These are phyloP conservation scores for Centrapalus pauciflorus DNA, from an alignment of 129 eudicot genomes.

Conservation along the genomic window DNA sequence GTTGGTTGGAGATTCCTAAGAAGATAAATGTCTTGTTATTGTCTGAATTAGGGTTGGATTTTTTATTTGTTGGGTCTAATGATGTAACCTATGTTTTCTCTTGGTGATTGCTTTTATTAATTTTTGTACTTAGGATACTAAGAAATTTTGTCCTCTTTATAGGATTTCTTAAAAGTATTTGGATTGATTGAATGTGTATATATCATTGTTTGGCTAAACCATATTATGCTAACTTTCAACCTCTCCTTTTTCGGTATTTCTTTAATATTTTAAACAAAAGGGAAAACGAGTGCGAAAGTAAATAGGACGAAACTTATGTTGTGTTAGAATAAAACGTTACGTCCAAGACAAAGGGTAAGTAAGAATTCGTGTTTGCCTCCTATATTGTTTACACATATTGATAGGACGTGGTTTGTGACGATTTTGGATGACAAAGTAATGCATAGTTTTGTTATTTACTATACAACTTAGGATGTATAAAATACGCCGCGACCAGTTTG, in stretches of 20 bases:
- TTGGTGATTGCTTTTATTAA: conserved; percentile 6
- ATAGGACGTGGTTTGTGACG: too few species aligned
- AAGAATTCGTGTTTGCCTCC: too few species aligned
- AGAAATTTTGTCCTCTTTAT: conserved; percentile 4
- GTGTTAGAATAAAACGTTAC: not conserved
- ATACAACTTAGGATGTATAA: too few species aligned
- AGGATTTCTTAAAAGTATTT: not conserved
- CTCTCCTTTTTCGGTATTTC: conserved; percentile 5
- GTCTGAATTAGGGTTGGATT: conserved; percentile 17
- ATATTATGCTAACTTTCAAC: conserved; percentile 4
- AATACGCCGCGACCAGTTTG: too few species aligned
- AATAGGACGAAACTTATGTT: not conserved
- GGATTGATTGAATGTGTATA: conserved; percentile 1
- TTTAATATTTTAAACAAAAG: not conserved
- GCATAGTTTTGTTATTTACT: too few species aligned
- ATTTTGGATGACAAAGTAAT: too few species aligned
- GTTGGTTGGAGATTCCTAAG: conserved; percentile 7
- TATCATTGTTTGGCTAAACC: conserved; percentile 5
- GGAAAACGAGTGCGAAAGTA: not conserved
- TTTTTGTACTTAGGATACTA: conserved; percentile 17
- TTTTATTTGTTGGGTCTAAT: not conserved
- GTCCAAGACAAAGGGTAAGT: too few species aligned
- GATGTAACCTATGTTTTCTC: conserved; percentile 25
- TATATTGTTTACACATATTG: too few species aligned
- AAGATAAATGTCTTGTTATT: not conserved